phyloP scores from a whole-genome alignment of 192 early-diverging fungal genomes.

The Chytriomyces sp. region DNA sequence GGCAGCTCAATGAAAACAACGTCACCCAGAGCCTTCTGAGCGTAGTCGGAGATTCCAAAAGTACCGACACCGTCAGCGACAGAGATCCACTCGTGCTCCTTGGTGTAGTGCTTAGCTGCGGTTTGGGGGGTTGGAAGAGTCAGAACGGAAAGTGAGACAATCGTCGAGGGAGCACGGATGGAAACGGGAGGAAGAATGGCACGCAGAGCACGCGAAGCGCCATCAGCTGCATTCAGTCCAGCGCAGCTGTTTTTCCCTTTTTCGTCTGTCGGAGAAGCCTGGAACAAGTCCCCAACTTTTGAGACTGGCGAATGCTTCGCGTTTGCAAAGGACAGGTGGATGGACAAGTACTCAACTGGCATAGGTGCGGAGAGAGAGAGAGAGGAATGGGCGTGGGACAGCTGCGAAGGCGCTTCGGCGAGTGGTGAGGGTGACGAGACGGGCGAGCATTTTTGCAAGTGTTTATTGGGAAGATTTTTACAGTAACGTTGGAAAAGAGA shows the following conservation, averaged over 20 bases:
- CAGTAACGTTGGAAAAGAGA: not conserved
- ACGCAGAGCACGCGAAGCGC: no score
- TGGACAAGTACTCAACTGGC: not conserved
- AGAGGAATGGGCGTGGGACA: not conserved
- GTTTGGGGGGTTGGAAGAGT: not conserved
- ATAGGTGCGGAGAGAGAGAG: not conserved
- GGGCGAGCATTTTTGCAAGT: not conserved
- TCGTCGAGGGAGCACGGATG: no score
- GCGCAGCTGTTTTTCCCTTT: no score
- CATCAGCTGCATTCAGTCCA: no score
- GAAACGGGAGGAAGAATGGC: no score
- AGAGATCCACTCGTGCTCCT: constrained; percentile 92
- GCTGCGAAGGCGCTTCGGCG: not conserved
- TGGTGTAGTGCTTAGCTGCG: constrained; percentile 69
- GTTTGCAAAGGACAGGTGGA: not conserved
- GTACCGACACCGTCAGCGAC: constrained; percentile 76
- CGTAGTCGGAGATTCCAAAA: constrained; percentile 91
- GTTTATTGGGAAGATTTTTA: not conserved
- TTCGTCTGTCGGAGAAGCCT: not conserved
- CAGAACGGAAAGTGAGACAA: not conserved
- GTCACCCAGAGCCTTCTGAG: constrained; percentile 89
- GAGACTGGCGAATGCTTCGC: not conserved
- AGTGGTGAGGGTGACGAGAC: not conserved
- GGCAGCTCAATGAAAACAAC: constrained; percentile 94
- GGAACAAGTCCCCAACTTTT: not conserved